These are phyloP conservation scores for Psidium friedrichsthalianum DNA, from an alignment of 345 rosid genomes.

Conservation along the genomic window DNA sequence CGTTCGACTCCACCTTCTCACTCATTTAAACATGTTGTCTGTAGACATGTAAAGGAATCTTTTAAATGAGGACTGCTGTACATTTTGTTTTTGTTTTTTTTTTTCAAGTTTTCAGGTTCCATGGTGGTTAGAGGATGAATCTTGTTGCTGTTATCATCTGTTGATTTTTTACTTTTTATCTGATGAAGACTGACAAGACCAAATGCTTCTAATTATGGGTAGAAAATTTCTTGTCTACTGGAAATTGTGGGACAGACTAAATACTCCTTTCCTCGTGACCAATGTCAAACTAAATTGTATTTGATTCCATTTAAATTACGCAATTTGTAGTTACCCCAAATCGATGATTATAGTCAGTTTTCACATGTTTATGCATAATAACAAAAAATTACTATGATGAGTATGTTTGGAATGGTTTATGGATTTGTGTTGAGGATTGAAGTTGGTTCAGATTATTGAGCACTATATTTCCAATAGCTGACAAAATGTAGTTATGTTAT, in stretches of 20 bases:
- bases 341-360: neutral
- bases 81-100: neutral
- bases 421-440: neutral
- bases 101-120: neutral
- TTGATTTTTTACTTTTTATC: neutral
- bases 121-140: neutral
- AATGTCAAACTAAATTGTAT: neutral
- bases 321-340: neutral
- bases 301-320: neutral
- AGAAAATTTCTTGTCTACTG: neutral
- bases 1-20: neutral
- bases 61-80: neutral
- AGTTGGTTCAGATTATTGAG: neutral
- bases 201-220: neutral
- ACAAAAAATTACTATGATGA: neutral
- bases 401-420: neutral
- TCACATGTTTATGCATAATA: neutral
- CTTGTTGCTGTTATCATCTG: neutral
- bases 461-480: neutral
- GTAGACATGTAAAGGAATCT: neutral
- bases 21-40: neutral
- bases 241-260: neutral
- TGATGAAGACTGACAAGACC: neutral
- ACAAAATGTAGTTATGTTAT: neutral
- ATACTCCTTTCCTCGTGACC: neutral